Base-by-base conservation (phyloP, 768 basidiomycete genomes). In the Favolaschia claudopus region DNA sequence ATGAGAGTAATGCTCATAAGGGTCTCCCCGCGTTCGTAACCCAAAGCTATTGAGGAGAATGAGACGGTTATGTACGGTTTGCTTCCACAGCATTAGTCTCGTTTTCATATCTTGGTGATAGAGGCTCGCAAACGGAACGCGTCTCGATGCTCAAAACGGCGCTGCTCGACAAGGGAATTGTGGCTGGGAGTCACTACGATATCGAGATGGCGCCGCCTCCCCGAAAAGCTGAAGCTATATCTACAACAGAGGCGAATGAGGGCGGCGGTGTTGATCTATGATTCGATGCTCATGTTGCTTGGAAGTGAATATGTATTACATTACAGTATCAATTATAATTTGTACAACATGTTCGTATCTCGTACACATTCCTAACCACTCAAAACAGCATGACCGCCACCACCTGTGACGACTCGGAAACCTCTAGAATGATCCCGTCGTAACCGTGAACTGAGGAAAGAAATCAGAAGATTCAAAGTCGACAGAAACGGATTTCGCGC, bases 371-470 rank as follows among this genome's bases (percentile, higher is more conserved):
- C 31, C 20, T n/a, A 29, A 50, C 29, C 38, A 45, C 37, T 82
- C 66, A 89, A 72, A 92, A 90, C 40, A 93, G 70, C 67, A 80
- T 89, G 10, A 94, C 87, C 28, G 88, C 79, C 17, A 89, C 83
- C 25, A 95, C 88, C 66, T 92, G 91, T 3, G 89, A 92, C 20
- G 86, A 80, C 62, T 91, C 89, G 12, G 89, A 86, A 13, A 89
- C 89, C 66, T 95, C 93, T 27, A 93, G 72, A 46, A 93, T 86
- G 38, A 92, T 83, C 22, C 93, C 92, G 58, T 93, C 88, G 66
- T 91, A 93, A 28, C 92, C 92, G 58, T 91, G 78, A 19, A 93
- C 87, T 89, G 46, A 0, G 24, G 20, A 28, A 45, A 36, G 70
- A 53, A 53, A 22, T 42, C 7, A 50, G 19, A 36, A 53, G 36